Base-by-base conservation (phyloP, 352 stramenopile species). In the Phytophthora foliorum region DNA sequence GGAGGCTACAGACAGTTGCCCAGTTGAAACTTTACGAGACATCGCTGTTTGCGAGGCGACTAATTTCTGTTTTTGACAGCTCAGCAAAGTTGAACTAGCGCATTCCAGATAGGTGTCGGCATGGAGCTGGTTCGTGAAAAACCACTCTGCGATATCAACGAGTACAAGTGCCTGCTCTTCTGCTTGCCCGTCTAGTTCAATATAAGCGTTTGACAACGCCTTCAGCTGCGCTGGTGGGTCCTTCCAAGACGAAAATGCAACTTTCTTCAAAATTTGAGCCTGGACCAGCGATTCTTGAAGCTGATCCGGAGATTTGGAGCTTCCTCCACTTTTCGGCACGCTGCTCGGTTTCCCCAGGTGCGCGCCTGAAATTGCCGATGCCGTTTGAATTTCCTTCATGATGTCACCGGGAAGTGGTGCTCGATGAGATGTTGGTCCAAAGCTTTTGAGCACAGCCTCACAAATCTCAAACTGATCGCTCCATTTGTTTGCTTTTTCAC, bases 71-170 rank as follows among this genome's bases (percentile, higher is more conserved):
- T 55, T 65, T 63, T 90, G 63, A 49, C 75, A 75, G 19, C 64
- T 54, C 29, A 78, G 21, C 14, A 97, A 45, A 4, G 78, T 74
- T 16, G 74, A 80, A 8, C 77, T 48, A 13, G 88, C 87, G 6
- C 62, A 77, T n/a, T 91, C 71, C 7, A 96, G 50, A 63, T 94
- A 82, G 10, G 72, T 45, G 1, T 85, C 56, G 1, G 82, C 74
- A 27, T 94, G 74, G 31, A 94, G 80, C 4, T 85, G 79, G 38
- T 92, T 90, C 1, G 88, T 86, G 55, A 86, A 84, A 22, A 97
- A 58, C 90, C 90, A 98, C 63, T 98, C 91, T 5, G 84, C 90
- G 49, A 97, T 84, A 41, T 97, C 90, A 0, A 97, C 59, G 17
- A 96, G 60, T 22, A 91, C 60, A 16, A 90, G 44, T 9, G 82